A percentile compares a stretch with the other conserved stretches of the same genome.
phyloP scores from a whole-genome alignment of 306 rosid genomes.

The Mimosa pudica region DNA sequence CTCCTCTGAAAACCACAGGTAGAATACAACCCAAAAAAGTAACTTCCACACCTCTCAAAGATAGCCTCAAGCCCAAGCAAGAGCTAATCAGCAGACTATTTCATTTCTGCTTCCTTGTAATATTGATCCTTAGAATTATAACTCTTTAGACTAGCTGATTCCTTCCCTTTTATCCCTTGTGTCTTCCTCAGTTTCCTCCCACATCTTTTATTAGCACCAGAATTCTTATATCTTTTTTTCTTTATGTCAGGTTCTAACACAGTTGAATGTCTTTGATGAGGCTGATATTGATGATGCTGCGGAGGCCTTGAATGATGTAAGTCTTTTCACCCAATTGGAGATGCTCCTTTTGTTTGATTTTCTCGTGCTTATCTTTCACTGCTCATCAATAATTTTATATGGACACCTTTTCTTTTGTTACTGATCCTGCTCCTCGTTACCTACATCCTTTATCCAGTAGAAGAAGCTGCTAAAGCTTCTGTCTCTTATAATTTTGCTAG shows the following conservation, averaged over 20 bases:
- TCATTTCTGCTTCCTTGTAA: neutral
- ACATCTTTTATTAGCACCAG: neutral
- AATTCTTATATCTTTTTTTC: neutral
- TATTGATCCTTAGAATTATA: neutral
- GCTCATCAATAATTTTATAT: neutral
- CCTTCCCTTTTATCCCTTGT: neutral
- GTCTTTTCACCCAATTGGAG: slow-evolving; percentile 33
- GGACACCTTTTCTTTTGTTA: neutral
- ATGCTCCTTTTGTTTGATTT: slow-evolving; percentile 22
- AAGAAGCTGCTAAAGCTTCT: slow-evolving; percentile 16
- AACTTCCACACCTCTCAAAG: neutral
- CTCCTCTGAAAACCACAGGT: neutral
- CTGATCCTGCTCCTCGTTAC: neutral
- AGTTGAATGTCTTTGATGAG: slow-evolving; percentile 78
- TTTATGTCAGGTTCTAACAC: slow-evolving; percentile 66
- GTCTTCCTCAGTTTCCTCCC: neutral
- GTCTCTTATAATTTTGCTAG: slow-evolving; percentile 3
- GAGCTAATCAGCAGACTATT: neutral
- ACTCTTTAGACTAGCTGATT: neutral
- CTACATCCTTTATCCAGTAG: slow-evolving; percentile 7
- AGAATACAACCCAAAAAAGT: neutral
- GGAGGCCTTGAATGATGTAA: slow-evolving; percentile 81
- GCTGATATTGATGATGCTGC: slow-evolving; percentile 86
- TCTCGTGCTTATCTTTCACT: slow-evolving; percentile 12
- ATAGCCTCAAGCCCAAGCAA: slow-evolving; percentile 7